phyloP scores from a whole-genome alignment of 2,329 filamentous ascomycete species.

The Beauveria pseudobassiana region DNA sequence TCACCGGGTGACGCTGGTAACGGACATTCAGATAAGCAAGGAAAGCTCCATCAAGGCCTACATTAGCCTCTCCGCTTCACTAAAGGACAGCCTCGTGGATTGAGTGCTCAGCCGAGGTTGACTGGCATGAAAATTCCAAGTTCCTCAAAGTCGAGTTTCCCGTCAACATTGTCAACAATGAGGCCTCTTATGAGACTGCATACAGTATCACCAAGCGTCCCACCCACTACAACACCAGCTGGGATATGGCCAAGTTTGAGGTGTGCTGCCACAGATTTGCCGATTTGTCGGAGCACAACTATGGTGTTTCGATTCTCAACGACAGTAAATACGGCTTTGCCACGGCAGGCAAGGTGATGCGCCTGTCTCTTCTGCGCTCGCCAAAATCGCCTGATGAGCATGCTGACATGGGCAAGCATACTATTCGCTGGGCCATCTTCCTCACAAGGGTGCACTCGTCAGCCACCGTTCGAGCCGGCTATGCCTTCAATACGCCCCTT shows the following conservation, averaged over 20 bases:
- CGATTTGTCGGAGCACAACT: slow-evolving; percentile 78
- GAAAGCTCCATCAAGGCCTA: slow-evolving; percentile 80
- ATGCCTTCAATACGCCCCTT: slow-evolving; percentile 84
- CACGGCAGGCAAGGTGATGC: slow-evolving; percentile 81
- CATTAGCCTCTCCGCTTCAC: slow-evolving; percentile 66
- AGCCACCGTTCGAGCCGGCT: slow-evolving; percentile 72
- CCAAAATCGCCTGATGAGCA: slow-evolving; percentile 90
- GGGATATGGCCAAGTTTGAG: slow-evolving; percentile 98
- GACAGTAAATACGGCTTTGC: slow-evolving; percentile 96
- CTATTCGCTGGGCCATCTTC: slow-evolving; percentile 83
- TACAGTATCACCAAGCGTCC: slow-evolving; percentile 83
- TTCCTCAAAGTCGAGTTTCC: slow-evolving; percentile 99
- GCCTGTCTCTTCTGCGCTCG: slow-evolving; percentile 74
- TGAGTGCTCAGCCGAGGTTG: slow-evolving; percentile 77
- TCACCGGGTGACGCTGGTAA: slow-evolving; percentile 73
- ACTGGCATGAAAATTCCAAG: slow-evolving; percentile 95
- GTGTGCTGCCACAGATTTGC: slow-evolving; percentile 95
- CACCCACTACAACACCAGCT: slow-evolving; percentile 95
- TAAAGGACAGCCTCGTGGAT: slow-evolving; percentile 57
- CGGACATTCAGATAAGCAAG: slow-evolving; percentile 80
- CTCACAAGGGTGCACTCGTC: slow-evolving; percentile 68
- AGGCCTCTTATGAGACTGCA: slow-evolving; percentile 92
- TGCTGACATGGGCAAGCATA: slow-evolving; percentile 87
- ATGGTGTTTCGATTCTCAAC: slow-evolving; percentile 88
- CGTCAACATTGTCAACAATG: slow-evolving; percentile 81